Conservation (phyloP, 306 rosid genomes). For the Astragalus membranaceus region DNA sequence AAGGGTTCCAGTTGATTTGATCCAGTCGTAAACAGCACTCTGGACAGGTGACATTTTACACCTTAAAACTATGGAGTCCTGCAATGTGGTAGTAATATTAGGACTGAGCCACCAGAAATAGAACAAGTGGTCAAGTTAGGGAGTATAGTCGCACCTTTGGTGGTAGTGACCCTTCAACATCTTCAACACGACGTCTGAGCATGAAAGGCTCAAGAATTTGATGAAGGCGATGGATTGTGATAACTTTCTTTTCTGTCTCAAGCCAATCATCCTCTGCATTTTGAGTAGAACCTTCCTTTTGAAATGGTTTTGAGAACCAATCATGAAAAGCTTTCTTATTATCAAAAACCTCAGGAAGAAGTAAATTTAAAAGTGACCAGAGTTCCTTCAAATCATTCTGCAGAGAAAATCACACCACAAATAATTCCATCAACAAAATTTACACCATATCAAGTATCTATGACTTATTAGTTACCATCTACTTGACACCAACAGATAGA, state of each 20-base stretch:
- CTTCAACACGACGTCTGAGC: slow-evolving; percentile 99
- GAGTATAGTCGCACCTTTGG: slow-evolving; percentile 58
- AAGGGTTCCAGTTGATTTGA: slow-evolving; percentile 93
- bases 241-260: slow-evolving; percentile 95
- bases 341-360: slow-evolving; percentile 98
- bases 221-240: slow-evolving; percentile 94
- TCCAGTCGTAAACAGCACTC: slow-evolving; percentile 94
- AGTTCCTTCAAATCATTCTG: slow-evolving; percentile 99
- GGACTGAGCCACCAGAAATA: slow-evolving; percentile 15
- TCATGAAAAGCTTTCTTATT: slow-evolving; percentile 95
- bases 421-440: slow-evolving; percentile 9
- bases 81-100: slow-evolving; percentile 38
- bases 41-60: slow-evolving; percentile 95
- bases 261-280: slow-evolving; percentile 97
- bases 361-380: slow-evolving; percentile 97
- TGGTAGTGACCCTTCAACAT: slow-evolving; percentile 96
- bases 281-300: slow-evolving; percentile 71
- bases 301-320: slow-evolving; percentile 98
- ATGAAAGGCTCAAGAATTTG: slow-evolving; percentile 99
- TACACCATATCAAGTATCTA: background rate
- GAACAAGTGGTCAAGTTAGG: slow-evolving; percentile 8
- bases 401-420: slow-evolving; percentile 10
- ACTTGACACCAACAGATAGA: background rate
- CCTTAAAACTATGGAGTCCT: slow-evolving; percentile 79
- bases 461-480: slow-evolving; percentile 8